Base-by-base conservation (phyloP, 805 yeast genomes). In the Kodamaea laetipori region DNA sequence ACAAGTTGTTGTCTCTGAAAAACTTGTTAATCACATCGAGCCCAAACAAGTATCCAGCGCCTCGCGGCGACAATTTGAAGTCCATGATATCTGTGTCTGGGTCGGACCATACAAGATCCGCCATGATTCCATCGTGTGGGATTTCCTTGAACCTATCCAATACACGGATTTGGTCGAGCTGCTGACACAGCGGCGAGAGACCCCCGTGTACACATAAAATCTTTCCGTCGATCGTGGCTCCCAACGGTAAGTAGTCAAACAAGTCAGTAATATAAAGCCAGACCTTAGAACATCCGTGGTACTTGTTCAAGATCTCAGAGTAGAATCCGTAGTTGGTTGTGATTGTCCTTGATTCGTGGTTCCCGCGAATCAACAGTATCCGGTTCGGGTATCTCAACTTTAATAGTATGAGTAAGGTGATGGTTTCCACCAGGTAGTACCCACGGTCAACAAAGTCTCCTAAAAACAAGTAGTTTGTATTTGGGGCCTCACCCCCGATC, bases 101-200 rank as follows among this genome's bases (percentile, higher is more conserved):
- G 59, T 94, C 99, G 16, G 94, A 84, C 99, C 99, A 94, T 13
- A 94, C 98, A 39, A 94, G 70, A 63, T 94, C 99, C 1, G 99
- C 99, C 97, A 94, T 94, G 11, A 97, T 96, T 0, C 99, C 99
- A 61, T 94, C 99, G 55, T 95, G 99, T 0, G 99, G 99, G 9
- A 95, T 89, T 61, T 94, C 99, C 51, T 83, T 80, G 60, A 90
- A 92, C 46, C 99, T 64, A 64, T 94, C 99, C 6, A 95, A 83
- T 11, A 94, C 82, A 50, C 86, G 75, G 40, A 94, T 88, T 52
- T 95, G 97, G 60, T 94, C 97, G 16, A 94, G 76, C 6, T 94
- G 86, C 58, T 92, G 98, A 37, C 95, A 88, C 50, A 90, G 87
- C 0, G 99, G 99, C 4, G 96, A 87, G 4, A 94, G 67, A 0